phyloP scores from a whole-genome alignment of 805 yeast genomes.

The Zygosaccharomyces rouxii region DNA sequence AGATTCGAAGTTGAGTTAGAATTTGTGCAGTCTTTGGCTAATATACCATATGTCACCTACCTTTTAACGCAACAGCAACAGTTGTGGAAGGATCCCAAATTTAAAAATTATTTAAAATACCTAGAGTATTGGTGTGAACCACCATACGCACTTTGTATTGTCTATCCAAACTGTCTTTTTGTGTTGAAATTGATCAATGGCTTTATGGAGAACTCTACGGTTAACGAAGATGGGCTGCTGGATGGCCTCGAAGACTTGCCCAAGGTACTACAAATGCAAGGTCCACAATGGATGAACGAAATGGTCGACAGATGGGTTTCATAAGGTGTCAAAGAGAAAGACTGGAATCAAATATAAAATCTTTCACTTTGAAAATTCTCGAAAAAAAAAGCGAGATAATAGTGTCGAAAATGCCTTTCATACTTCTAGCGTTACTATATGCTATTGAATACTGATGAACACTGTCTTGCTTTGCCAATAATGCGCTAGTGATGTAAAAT shows the following conservation, averaged over 20 bases:
- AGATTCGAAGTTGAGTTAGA: conserved; percentile 41
- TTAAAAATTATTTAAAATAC: conserved; percentile 71
- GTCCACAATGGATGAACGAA: conserved; percentile 51
- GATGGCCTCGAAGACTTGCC: conserved; percentile 50
- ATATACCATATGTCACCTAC: conserved; percentile 80
- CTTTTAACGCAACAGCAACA: conserved; percentile 75
- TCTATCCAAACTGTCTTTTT: conserved; percentile 84
- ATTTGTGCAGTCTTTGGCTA: conserved; percentile 89
- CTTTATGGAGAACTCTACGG: conserved; percentile 28
- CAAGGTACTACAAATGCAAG: conserved; percentile 41
- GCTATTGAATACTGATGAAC: too few species aligned
- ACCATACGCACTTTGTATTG: conserved; percentile 47
- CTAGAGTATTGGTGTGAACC: conserved; percentile 82
- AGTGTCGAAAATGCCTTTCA: too few species aligned
- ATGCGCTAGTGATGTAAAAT: neutral
- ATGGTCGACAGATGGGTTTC: conserved; percentile 65
- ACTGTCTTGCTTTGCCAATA: neutral
- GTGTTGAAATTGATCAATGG: conserved; percentile 55
- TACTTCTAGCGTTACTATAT: too few species aligned
- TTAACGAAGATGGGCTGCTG: conserved; percentile 46
- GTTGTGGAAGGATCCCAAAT: conserved; percentile 59
- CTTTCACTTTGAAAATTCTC: neutral
- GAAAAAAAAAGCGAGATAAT: neutral
- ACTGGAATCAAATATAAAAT: neutral
- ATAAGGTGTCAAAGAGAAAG: neutral